Evolutionary conservation across 164 flowering plant genomes (phyloP).

Genomic region (Annona cherimola): DNA sequence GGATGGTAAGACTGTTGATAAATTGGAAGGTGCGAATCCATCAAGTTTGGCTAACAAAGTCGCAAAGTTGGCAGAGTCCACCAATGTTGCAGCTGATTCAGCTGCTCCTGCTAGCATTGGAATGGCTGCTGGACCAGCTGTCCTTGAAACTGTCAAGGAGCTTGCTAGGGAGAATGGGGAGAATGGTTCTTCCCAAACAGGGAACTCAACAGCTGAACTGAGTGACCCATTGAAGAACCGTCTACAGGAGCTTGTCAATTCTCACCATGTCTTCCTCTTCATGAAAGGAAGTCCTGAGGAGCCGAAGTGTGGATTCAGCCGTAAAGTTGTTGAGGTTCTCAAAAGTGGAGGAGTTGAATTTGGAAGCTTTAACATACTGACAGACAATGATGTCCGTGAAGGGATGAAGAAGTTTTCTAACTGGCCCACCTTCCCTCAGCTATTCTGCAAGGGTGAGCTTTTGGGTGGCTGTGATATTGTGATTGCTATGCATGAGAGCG

Average conservation of each 20-base stretch:
- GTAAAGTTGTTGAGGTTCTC: constrained; percentile 68
- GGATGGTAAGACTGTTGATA: constrained; percentile 78
- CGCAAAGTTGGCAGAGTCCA: constrained; percentile 65
- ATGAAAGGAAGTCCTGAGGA: constrained; percentile 91
- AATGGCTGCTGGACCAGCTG: constrained; percentile 78
- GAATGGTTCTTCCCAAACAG: constrained; percentile 26
- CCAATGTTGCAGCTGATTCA: constrained; percentile 40
- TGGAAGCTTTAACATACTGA: constrained; percentile 82
- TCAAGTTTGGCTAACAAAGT: constrained; percentile 91
- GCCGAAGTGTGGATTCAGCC: constrained; percentile 90
- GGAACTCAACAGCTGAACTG: constrained; percentile 21
- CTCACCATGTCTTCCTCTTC: constrained; percentile 76
- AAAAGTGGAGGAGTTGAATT: constrained; percentile 68
- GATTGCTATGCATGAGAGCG: constrained; percentile 85
- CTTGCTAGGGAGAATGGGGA: constrained; percentile 43
- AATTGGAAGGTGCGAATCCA: constrained; percentile 89
- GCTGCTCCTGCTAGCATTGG: constrained; percentile 93
- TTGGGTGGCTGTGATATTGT: constrained; percentile 88
- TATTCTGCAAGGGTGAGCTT: constrained; percentile 87
- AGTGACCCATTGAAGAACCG: constrained; percentile 35
- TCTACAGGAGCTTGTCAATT: constrained; percentile 55
- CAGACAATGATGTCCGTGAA: constrained; percentile 78
- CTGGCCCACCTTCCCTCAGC: constrained; percentile 98
- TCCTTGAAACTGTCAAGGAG: constrained; percentile 68
- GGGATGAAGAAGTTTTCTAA: constrained; percentile 80